These are phyloP conservation scores for Verticillium nonalfalfae DNA, from an alignment of 2,329 filamentous ascomycete species.

Conservation along the genomic window DNA sequence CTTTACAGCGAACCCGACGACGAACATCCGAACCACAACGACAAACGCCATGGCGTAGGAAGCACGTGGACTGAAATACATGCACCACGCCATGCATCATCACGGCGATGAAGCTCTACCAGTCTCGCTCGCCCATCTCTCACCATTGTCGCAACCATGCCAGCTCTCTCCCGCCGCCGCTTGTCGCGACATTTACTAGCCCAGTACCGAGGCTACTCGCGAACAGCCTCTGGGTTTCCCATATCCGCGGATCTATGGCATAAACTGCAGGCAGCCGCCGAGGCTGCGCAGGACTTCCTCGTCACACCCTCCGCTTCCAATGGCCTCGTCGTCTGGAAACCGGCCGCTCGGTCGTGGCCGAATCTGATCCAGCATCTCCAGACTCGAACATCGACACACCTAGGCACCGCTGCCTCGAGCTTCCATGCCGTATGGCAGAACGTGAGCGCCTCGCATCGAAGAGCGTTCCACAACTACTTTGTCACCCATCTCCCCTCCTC, in stretches of 20 bases:
- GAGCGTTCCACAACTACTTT: conserved; percentile 89
- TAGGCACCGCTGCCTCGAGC: background rate
- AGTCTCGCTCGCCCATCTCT: background rate
- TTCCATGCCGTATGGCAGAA: background rate
- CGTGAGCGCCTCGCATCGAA: conserved; percentile 19
- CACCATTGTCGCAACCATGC: background rate
- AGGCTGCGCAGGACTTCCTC: background rate
- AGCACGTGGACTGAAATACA: background rate
- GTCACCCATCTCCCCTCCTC: conserved; percentile 92
- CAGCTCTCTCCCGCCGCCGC: background rate
- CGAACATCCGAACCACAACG: background rate
- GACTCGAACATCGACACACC: background rate
- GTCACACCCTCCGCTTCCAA: background rate
- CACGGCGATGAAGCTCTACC: conserved; percentile 1
- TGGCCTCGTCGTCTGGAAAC: background rate
- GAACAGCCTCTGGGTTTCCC: background rate
- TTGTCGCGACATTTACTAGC: conserved; percentile 1
- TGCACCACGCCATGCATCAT: background rate
- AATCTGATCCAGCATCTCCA: background rate
- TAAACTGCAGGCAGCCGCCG: background rate
- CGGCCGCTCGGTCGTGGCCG: background rate
- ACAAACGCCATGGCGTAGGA: background rate
- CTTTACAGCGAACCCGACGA: background rate
- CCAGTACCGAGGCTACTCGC: background rate
- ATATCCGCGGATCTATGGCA: conserved; percentile 1